Conservation (phyloP, 148 eudicot genomes). For the Vaccinium myrtillus region DNA sequence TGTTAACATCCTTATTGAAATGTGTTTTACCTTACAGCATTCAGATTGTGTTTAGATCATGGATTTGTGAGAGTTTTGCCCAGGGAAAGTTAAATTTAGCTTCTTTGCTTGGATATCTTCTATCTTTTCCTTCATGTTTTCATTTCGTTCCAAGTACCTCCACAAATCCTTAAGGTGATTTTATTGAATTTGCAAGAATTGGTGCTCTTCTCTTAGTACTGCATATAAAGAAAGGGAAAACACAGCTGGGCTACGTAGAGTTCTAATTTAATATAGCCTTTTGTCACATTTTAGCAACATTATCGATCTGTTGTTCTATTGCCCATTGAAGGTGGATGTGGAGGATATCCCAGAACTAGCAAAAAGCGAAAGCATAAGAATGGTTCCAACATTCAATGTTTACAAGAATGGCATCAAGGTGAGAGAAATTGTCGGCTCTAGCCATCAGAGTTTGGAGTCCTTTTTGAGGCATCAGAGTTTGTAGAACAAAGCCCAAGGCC, state of each 20-base stretch:
- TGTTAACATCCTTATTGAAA: neutral
- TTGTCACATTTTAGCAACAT: neutral
- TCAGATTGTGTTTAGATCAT: neutral
- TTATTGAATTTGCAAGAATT: neutral
- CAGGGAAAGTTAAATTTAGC: neutral
- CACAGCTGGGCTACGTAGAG: neutral
- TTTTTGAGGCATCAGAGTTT: neutral
- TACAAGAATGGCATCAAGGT: slow-evolving; percentile 21
- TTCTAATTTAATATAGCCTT: neutral
- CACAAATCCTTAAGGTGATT: neutral
- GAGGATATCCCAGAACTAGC: slow-evolving; percentile 14
- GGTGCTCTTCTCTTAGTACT: neutral
- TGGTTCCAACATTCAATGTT: slow-evolving; percentile 7
- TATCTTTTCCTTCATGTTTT: neutral
- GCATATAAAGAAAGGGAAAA: neutral
- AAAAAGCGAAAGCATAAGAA: slow-evolving; percentile 15
- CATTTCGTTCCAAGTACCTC: neutral
- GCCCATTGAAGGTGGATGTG: slow-evolving; percentile 23
- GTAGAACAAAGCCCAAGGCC: neutral
- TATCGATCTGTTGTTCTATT: neutral
- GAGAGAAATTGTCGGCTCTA: slow-evolving; percentile 18
- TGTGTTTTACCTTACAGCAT: neutral
- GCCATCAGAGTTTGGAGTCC: slow-evolving; percentile 16
- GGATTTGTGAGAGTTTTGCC: neutral
- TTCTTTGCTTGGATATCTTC: neutral